Evolutionary conservation across 331 rosid genomes (phyloP), one percentile per base, ranked within the genome.

Genomic region (Acacia pycnantha): DNA sequence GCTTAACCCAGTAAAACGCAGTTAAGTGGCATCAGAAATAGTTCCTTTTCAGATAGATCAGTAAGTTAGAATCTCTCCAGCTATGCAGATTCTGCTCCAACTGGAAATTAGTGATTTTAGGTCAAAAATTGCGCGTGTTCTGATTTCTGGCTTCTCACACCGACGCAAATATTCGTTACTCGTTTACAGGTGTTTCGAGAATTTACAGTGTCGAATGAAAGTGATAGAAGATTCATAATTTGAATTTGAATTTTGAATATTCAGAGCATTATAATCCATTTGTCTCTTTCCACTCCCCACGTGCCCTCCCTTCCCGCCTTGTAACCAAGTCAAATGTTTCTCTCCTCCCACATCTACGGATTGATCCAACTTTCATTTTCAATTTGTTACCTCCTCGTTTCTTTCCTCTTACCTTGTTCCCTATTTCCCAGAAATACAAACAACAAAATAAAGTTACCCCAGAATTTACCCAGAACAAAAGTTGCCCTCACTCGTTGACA

Each of bases 231-330:
- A 53, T 43, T 29, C 31, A 29, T 29, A 29, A 29, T 29, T 29
- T 2, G 31, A 54, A 21, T 54, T 54, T 6, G 4, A 54, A 54
- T 54, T 51, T 18, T 29, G 58, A 51, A 51, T 18, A 19, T 19
- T 58, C 14, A 21, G 11, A 8, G 53, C 21, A 1, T 16, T 16
- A 5, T 58, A 3, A 9, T 13, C 4, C 4, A 33, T 70, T 76
- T 77, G 73, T 66, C 80, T 15, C 31, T 22, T 70, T 31, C 58
- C 11, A 4, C 3, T 22, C 58, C 11, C 29, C 3, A 12, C 21
- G 35, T 35, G 43, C 44, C 71, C 15, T 53, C 33, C 71, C 53
- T 47, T 77, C 81, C 81, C 73, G 74, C 79, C 77, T 61, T 26
- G 80, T 76, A 69, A 1, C 19, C 22, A 11, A 4, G 73, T 68